Evolutionary conservation across 2,329 filamentous ascomycete genomes (phyloP), one percentile per base, ranked within the genome.

Genomic region (Neopestalotiopsis clavispora): DNA sequence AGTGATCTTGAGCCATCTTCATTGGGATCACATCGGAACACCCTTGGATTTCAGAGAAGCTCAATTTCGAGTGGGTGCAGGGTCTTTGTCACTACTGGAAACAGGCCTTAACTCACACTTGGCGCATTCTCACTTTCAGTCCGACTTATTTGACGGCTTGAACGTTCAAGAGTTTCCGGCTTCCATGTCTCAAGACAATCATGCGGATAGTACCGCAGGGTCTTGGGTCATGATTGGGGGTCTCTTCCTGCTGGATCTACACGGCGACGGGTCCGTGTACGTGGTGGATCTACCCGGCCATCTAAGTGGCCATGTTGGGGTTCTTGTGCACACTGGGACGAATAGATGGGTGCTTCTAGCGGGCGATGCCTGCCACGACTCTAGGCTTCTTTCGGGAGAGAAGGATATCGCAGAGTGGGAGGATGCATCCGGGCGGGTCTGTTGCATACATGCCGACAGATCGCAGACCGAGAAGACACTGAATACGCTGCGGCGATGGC

Each of bases 21-120:
- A 90, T 72, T 89, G 85, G 81, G 87, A 90, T 72, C 87, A 89
- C 70, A 80, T 85, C 49, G 88, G 87, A n/a, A 87, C 85, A 4
- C 85, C 86, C 0, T 76, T 79, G 1, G 85, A 88, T 72, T 89
- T 88, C 71, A 69, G 80, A 0, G 75, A 78, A 13, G 80, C 85
- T 0, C 78, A 79, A 2, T 88, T 89, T 71, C 71, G 86, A 3
- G 83, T 89, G 10, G 88, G 88, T 0, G 77, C 80, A 4, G 85
- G 84, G 4, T 82, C 83, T 0, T 71, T 83, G 20, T 71, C 81
- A 49, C 74, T 87, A 1, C 75, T 87, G 5, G 69, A 71, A n/a
- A 62, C 76, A 17, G 78, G 78, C 6, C 20, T 52, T 6, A 52
- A 52, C 3, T 52, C 45, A 9, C 45, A 52, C 45, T 9, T 52